These are phyloP conservation scores for Mucor sp. DNA, from an alignment of 371 early-diverging fungal species.

Conservation along the genomic window DNA sequence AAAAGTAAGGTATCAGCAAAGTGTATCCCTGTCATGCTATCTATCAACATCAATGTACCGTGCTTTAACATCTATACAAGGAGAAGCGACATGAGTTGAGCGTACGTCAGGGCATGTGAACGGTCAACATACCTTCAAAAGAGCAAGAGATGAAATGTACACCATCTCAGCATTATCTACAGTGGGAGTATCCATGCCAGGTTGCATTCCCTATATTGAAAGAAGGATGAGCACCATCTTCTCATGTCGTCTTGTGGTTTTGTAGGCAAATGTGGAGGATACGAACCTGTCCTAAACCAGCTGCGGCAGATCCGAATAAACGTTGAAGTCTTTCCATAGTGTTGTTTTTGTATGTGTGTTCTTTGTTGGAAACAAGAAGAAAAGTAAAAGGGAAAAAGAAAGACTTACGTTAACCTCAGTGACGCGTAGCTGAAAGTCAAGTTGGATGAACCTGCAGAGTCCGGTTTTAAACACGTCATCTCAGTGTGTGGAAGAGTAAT, in stretches of 20 bases:
- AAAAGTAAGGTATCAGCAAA: background rate
- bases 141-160: constrained; percentile 98
- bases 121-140: constrained; percentile 82
- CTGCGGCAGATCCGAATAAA: constrained; percentile 66
- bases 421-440: constrained; percentile 5
- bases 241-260: background rate
- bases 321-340: constrained; percentile 75
- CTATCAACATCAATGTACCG: constrained; percentile 48
- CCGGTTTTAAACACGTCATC: background rate
- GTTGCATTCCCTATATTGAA: constrained; percentile 55
- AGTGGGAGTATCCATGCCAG: constrained; percentile 84
- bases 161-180: constrained; percentile 99
- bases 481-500: background rate
- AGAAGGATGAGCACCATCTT: background rate
- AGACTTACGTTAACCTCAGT: constrained; percentile 2
- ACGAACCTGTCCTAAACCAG: constrained; percentile 48
- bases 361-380: background rate
- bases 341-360: background rate
- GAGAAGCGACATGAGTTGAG: background rate
- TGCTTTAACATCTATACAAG: constrained; percentile 83
- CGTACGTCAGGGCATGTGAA: too few species aligned
- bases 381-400: background rate
- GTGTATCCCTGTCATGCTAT: background rate
- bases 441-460: background rate
- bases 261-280: background rate